Conservation (phyloP, 495 filamentous ascomycete species). For the Penicillium herquei region DNA sequence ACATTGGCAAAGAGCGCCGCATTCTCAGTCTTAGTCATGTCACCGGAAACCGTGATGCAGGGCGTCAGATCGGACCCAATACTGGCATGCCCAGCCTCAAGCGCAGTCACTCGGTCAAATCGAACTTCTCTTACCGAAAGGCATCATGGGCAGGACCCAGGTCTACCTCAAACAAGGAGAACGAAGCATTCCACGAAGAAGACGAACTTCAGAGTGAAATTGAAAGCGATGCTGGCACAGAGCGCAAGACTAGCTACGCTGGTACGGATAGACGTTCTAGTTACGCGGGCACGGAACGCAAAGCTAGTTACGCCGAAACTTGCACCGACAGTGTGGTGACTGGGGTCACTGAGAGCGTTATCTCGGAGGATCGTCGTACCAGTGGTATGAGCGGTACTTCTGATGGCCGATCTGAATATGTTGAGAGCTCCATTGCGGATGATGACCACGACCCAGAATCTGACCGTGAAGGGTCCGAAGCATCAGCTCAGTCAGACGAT, state of each 20-base stretch:
- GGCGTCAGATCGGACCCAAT: slow-evolving; percentile 51
- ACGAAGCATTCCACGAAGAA: slow-evolving; percentile 56
- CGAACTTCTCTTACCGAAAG: slow-evolving; percentile 63
- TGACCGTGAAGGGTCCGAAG: slow-evolving; percentile 9
- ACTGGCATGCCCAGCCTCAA: slow-evolving; percentile 53
- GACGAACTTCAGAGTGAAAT: slow-evolving; percentile 45
- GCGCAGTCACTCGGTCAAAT: slow-evolving; percentile 71
- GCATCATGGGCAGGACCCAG: slow-evolving; percentile 65
- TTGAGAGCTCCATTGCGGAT: slow-evolving; percentile 14
- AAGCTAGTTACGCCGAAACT: slow-evolving; percentile 38
- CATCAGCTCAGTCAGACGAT: slow-evolving; percentile 9
- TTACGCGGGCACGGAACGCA: slow-evolving; percentile 48
- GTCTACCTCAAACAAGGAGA: slow-evolving; percentile 57
- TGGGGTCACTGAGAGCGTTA: slow-evolving; percentile 43
- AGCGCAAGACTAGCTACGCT: slow-evolving; percentile 52
- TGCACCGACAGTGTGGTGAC: slow-evolving; percentile 45
- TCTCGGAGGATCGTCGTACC: slow-evolving; percentile 47
- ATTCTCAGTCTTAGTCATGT: slow-evolving; percentile 90
- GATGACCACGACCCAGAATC: slow-evolving; percentile 1
- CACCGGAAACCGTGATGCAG: slow-evolving; percentile 65
- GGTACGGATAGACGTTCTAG: slow-evolving; percentile 15
- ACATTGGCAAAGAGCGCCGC: slow-evolving; percentile 56
- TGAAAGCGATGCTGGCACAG: slow-evolving; percentile 51
- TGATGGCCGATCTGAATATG: slow-evolving; percentile 8
- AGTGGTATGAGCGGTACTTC: slow-evolving; percentile 43